Percentiles rank a stretch among this genome's conserved stretches.
Evolutionary conservation across 192 early-diverging fungal genomes (phyloP).

Genomic region (Coemansia reversa): DNA sequence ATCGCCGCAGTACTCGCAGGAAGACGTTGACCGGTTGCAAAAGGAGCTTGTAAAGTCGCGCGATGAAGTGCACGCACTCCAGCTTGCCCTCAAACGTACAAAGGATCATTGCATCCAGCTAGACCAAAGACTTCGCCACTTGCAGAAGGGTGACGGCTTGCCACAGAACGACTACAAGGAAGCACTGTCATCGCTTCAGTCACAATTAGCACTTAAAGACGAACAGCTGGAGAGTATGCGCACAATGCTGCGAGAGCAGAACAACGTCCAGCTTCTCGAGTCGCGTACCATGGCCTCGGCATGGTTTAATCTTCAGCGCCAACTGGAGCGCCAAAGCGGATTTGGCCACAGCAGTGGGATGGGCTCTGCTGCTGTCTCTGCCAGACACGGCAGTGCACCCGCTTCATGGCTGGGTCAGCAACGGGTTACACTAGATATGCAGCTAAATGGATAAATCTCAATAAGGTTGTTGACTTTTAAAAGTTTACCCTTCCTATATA

Average conservation of each 20-base stretch:
- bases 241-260: slow-evolving; percentile 62
- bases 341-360: slow-evolving; percentile 43
- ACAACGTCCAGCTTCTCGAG: slow-evolving; percentile 61
- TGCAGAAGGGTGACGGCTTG: slow-evolving; percentile 9
- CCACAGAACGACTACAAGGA: slow-evolving; percentile 48
- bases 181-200: slow-evolving; percentile 59
- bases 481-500: background rate
- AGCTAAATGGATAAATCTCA: slow-evolving; percentile 36
- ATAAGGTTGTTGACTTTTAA: background rate
- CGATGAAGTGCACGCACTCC: slow-evolving; percentile 41
- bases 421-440: slow-evolving; percentile 61
- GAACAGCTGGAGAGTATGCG: slow-evolving; percentile 70
- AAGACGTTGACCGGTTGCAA: slow-evolving; percentile 40
- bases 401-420: slow-evolving; percentile 74
- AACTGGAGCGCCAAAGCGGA: slow-evolving; percentile 55
- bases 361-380: slow-evolving; percentile 30
- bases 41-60: slow-evolving; percentile 50
- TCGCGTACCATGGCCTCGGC: slow-evolving; percentile 81
- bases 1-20: slow-evolving; percentile 25
- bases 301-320: slow-evolving; percentile 61
- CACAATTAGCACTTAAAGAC: slow-evolving; percentile 34
- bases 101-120: slow-evolving; percentile 51
- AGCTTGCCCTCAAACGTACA: slow-evolving; percentile 44
- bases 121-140: slow-evolving; percentile 23
- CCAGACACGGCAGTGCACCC: slow-evolving; percentile 45